Evolutionary conservation across 371 early-diverging fungal genomes (phyloP), one percentile per base, ranked within the genome.

Genomic region (Phascolomyces articulosus): DNA sequence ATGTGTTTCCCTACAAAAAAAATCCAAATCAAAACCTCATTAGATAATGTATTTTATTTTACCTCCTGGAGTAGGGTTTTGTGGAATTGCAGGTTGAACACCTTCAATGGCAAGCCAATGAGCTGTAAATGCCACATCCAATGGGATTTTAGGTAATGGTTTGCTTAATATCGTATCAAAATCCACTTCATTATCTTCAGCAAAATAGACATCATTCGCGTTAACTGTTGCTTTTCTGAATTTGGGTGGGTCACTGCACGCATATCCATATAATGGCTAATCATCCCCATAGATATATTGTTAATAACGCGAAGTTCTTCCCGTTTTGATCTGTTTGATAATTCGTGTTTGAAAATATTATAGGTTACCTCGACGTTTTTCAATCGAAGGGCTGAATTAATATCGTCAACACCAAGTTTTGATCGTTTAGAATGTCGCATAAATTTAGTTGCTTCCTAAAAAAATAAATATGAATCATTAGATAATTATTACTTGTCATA

Each of bases 51-150:
- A 34, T 11, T 47, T 15, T 3, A 44, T 23, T 68, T 68, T 85
- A 83, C 92, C 93, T 44, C 83, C 79, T 0, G 94, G 91, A 2
- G 94, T 87, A 23, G 99, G 99, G 72, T 99, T 99, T 79, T 99
- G 98, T 28, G 97, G 95, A 67, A 98, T 99, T 15, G 93, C 91
- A 38, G 99, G 99, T 75, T 99, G 99, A 4, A 98, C 98, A 23
- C 99, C 99, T 67, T 99, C 99, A 64, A 99, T 94, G 3, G 99
- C 99, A 15, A 99, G 89, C 98, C 98, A 98, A 74, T 98, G 98
- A n/a, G 92, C 95, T 2, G 95, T 95, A 66, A 90, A 95, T 2
- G 90, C 85, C 0, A 93, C 88, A 58, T 96, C 95, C 26, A 92
- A 79, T 1, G 99, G 99, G 4, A 98, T 93, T 60, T 93, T 92